A percentile compares a stretch with the other conserved stretches of the same genome.
Conservation (phyloP, 352 stramenopile genomes). For the Phytophthora pini region DNA sequence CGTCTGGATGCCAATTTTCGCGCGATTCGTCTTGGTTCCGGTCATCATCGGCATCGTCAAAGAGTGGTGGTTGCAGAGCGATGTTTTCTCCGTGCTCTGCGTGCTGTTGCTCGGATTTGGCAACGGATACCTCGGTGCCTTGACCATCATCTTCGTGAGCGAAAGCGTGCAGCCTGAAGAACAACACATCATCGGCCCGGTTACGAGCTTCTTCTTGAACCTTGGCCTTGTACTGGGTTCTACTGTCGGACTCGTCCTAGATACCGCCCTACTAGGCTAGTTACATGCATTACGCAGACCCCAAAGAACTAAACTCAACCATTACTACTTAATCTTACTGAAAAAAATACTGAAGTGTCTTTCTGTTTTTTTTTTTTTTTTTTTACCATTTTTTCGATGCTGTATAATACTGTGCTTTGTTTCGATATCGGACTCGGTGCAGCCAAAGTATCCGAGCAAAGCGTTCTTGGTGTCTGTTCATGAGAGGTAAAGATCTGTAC, state of each 20-base stretch:
- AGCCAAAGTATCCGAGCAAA: too few species aligned
- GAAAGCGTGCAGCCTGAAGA: constrained; percentile 74
- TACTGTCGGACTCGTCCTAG: constrained; percentile 63
- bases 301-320: not conserved
- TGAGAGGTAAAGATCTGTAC: too few species aligned
- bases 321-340: not conserved
- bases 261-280: constrained; percentile 55
- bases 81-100: constrained; percentile 70
- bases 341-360: not conserved
- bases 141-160: constrained; percentile 81
- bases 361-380: too few species aligned
- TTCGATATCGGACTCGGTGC: too few species aligned
- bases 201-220: constrained; percentile 88
- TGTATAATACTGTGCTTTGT: too few species aligned
- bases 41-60: constrained; percentile 71
- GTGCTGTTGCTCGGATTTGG: constrained; percentile 67
- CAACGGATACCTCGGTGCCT: constrained; percentile 78
- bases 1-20: constrained; percentile 61
- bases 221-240: constrained; percentile 78
- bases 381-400: too few species aligned
- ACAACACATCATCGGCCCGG: constrained; percentile 63
- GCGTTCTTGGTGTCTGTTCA: too few species aligned
- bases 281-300: not conserved
- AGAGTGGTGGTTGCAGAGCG: constrained; percentile 63
- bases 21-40: constrained; percentile 61